phyloP scores from a whole-genome alignment of 176 grass and related monocot species.

The Carex scoparia region DNA sequence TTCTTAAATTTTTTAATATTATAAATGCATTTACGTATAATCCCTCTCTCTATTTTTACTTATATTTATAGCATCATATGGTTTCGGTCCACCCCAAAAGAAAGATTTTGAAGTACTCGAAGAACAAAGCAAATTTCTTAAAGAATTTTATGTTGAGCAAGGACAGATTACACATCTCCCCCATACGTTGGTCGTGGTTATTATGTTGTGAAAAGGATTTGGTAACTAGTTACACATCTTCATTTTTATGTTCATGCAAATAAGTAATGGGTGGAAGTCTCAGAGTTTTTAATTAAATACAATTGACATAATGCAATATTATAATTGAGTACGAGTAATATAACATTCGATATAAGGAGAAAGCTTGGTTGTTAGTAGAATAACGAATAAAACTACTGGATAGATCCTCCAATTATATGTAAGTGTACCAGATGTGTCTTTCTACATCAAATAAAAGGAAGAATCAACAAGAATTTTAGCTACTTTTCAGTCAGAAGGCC shows the following conservation, averaged over 20 bases:
- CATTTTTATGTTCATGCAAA: not conserved
- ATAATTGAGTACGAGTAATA: not conserved
- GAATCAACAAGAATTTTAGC: constrained; percentile 18
- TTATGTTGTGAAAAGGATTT: not conserved
- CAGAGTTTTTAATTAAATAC: not conserved
- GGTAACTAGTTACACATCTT: not conserved
- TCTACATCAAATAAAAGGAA: constrained; percentile 21
- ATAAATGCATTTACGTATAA: not conserved
- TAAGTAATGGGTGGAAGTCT: not conserved
- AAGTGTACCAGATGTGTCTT: not conserved
- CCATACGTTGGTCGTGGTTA: not conserved
- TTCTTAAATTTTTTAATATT: not conserved
- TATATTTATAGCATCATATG: not conserved
- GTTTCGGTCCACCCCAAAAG: not conserved
- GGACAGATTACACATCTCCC: not conserved
- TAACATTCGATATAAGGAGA: not conserved
- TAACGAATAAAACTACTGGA: constrained; percentile 5
- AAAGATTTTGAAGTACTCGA: not conserved
- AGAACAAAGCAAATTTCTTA: not conserved
- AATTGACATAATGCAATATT: not conserved
- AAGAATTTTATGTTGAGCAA: not conserved
- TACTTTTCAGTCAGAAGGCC: not conserved
- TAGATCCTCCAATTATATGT: constrained; percentile 14
- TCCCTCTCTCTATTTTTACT: not conserved
- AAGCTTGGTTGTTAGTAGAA: not conserved